Evolutionary conservation across 306 rosid species (phyloP).

Genomic region (Gleditsia sinensis): DNA sequence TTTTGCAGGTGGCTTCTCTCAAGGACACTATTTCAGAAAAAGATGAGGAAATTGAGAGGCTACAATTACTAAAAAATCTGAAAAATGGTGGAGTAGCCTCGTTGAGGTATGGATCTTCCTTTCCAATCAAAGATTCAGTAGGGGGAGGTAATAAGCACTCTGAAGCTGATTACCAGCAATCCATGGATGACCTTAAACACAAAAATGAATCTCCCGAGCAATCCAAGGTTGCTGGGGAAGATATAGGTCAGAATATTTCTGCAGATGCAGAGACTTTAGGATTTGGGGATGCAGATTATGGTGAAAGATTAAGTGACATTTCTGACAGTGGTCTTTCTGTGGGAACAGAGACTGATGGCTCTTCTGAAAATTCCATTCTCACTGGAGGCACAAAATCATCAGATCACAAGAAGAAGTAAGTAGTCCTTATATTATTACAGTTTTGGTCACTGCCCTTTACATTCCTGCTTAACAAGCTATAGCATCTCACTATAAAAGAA

Average conservation of each 20-base stretch:
- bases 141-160: conserved; percentile 37
- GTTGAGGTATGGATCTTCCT: conserved; percentile 31
- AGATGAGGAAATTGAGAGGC: conserved; percentile 80
- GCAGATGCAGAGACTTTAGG: conserved; percentile 42
- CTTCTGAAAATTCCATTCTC: conserved; percentile 35
- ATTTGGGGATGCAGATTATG: conserved; percentile 45
- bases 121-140: conserved; percentile 25
- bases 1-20: conserved; percentile 69
- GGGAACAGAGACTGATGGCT: conserved; percentile 64
- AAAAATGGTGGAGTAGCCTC: conserved; percentile 38
- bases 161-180: conserved; percentile 47
- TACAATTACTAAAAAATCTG: conserved; percentile 52
- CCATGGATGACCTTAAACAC: conserved; percentile 36
- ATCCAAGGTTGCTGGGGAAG: conserved; percentile 26
- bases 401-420: conserved; percentile 49
- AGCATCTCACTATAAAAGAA: too few species aligned
- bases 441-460: too few species aligned
- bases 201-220: conserved; percentile 36
- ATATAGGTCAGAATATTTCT: conserved; percentile 37
- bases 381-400: conserved; percentile 36
- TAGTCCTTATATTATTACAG: conserved; percentile 6
- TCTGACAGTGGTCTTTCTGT: conserved; percentile 56
- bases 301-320: conserved; percentile 54
- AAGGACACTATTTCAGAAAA: conserved; percentile 60
- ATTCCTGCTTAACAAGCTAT: too few species aligned